Base-by-base conservation (phyloP, 108 stramenopile species). In the Skeletonema tropicum region DNA sequence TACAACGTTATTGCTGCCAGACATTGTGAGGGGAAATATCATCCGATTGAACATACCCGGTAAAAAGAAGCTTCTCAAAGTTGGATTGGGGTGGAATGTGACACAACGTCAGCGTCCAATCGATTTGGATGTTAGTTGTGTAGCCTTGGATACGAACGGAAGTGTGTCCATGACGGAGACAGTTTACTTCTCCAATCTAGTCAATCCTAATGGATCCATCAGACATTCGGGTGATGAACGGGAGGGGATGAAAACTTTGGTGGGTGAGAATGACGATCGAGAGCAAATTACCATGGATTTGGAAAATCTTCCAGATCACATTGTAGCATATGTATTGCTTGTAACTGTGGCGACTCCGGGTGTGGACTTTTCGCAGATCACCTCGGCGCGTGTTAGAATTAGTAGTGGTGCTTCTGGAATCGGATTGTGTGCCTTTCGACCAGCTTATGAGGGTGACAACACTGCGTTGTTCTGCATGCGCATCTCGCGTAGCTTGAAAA, bases 201-300 rank as follows among this genome's bases (percentile, higher is more conserved):
- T 55, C 36, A 86, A 86, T 80, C 75, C 79, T 35, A 86, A 86
- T 71, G 71, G 74, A n/a, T 80, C 78, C 8, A 79, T 86, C 26
- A 14, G 49, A 6, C 85, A 83, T 42, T 64, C 57, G 23, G 85
- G 85, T 6, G 85, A 85, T 55, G 80, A 85, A 60, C 76, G 60
- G 35, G 61, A 62, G 39, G 83, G 79, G 12, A 68, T 70, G 15
- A 42, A 49, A 17, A 48, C 52, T 52, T 5, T 77, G 71, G 23
- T 25, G 6, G 63, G 45, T 32, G 64, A 52, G 13, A 42, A 29
- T 15, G 74, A 81, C 30, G 85, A 86, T 58, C 73, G 80, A 38
- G 85, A 83, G 67, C 71, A 64, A 30, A 86, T 86, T 64, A 23
- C 45, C 5, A 45, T 83, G 26, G 68, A 80, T 42, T 63, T 86